Evolutionary conservation across 2,329 filamentous ascomycete genomes (phyloP).

Genomic region (Pestalotiopsis sp.): DNA sequence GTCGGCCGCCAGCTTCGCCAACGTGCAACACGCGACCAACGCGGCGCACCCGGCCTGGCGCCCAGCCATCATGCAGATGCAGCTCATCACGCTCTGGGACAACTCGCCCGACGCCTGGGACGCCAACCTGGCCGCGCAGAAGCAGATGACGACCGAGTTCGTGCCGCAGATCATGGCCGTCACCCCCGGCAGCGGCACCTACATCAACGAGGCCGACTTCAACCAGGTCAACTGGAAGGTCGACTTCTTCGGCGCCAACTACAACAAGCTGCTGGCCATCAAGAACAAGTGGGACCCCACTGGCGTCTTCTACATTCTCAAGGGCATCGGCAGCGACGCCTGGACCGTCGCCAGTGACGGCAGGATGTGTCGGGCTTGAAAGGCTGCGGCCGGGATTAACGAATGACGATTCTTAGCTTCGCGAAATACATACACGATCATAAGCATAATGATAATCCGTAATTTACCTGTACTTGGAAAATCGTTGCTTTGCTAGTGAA

Average conservation of each 20-base stretch:
- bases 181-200: constrained; percentile 25
- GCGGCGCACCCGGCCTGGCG: constrained; percentile 38
- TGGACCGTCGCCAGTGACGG: constrained; percentile 41
- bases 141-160: constrained; percentile 32
- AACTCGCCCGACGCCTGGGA: constrained; percentile 17
- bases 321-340: constrained; percentile 43
- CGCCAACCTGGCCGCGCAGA: constrained; percentile 29
- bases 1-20: constrained; percentile 26
- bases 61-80: constrained; percentile 25
- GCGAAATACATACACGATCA: too few species aligned
- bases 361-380: constrained; percentile 33
- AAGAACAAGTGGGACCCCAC: constrained; percentile 45
- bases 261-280: constrained; percentile 32
- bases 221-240: constrained; percentile 32
- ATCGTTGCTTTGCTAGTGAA: too few species aligned
- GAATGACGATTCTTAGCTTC: too few species aligned
- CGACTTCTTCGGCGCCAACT: constrained; percentile 38
- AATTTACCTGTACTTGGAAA: too few species aligned
- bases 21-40: constrained; percentile 24
- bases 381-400: too few species aligned
- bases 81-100: constrained; percentile 29
- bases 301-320: constrained; percentile 39
- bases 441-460: too few species aligned
- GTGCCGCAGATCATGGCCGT: constrained; percentile 27
- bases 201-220: constrained; percentile 44